Conservation (phyloP, 345 rosid species). For the Eucalyptus camaldulensis region DNA sequence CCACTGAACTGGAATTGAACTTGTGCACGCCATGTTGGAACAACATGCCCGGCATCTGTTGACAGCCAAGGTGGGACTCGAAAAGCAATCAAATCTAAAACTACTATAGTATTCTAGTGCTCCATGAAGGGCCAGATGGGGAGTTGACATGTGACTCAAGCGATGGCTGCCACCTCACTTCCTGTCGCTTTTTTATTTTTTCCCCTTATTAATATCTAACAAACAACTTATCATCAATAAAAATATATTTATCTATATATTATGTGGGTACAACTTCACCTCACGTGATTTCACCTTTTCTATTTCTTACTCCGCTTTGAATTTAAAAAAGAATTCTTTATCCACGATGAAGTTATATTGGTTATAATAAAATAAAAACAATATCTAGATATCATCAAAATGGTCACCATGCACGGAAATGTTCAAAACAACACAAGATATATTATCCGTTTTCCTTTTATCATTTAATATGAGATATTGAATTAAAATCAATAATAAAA, state of each 20-base stretch:
- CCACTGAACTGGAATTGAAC: background rate
- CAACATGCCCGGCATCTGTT: constrained; percentile 55
- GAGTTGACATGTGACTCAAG: background rate
- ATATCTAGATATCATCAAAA: background rate
- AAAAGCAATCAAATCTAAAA: background rate
- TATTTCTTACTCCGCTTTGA: background rate
- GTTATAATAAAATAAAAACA: background rate
- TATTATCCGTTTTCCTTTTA: background rate
- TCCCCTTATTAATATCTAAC: background rate
- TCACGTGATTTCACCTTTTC: background rate
- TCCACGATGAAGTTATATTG: background rate
- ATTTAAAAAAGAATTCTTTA: background rate
- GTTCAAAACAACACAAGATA: background rate
- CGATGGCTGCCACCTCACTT: background rate
- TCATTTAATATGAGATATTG: background rate
- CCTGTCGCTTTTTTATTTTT: background rate
- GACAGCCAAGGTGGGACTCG: background rate
- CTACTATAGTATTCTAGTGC: background rate
- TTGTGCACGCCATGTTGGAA: constrained; percentile 34
- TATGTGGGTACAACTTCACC: background rate
- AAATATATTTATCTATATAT: background rate
- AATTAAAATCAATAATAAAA: background rate
- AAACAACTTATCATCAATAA: background rate
- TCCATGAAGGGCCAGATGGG: background rate
- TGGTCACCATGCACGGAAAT: background rate